phyloP scores from a whole-genome alignment of 169 alveolate genomes.

The Plasmodium gonderi region DNA sequence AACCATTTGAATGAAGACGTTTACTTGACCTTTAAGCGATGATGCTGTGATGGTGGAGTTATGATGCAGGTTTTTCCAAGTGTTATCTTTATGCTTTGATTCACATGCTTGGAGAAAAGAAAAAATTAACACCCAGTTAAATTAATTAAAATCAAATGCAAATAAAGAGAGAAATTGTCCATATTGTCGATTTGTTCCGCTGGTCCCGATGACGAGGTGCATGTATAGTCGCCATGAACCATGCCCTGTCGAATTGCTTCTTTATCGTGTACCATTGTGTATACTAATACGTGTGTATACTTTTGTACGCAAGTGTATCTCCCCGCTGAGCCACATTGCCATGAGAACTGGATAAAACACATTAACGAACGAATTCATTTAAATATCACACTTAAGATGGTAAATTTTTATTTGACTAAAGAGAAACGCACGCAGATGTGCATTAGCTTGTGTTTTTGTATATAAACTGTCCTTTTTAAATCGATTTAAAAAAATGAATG shows the following conservation, averaged over 20 bases:
- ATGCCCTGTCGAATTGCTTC: too few species aligned
- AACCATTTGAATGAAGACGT: slow-evolving; percentile 58
- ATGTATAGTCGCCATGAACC: too few species aligned
- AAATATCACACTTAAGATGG: background rate
- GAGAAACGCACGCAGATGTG: background rate
- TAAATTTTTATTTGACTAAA: background rate
- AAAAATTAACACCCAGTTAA: too few species aligned
- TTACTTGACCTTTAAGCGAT: slow-evolving; percentile 51
- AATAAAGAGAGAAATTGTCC: too few species aligned
- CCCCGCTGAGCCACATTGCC: background rate
- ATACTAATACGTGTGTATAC: too few species aligned
- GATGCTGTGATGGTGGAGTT: too few species aligned
- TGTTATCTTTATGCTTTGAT: too few species aligned
- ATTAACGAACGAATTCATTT: background rate
- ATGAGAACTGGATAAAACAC: background rate
- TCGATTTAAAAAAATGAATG: background rate
- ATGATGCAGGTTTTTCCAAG: too few species aligned
- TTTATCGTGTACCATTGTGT: background rate
- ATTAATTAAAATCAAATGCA: too few species aligned
- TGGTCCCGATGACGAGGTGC: too few species aligned
- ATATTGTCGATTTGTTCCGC: too few species aligned
- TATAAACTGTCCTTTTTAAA: background rate
- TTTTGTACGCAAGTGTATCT: background rate
- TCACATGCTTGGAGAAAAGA: too few species aligned
- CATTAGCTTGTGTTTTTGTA: background rate